Conservation (phyloP, 2,329 filamentous ascomycete species). For the Ceratocystis albifundus region DNA sequence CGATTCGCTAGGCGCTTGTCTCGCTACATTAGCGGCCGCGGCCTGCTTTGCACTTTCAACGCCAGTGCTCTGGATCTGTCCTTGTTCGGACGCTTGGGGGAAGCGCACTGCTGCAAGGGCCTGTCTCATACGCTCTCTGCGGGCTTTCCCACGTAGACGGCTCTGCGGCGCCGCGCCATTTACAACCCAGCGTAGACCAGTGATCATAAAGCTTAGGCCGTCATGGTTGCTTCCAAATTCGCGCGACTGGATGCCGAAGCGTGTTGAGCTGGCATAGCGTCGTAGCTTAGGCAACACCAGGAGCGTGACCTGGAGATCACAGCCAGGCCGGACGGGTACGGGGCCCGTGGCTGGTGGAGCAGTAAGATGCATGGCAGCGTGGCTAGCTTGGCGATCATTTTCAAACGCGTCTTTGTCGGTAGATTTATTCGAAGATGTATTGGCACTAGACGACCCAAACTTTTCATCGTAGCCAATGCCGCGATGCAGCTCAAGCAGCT, state of each 20-base stretch:
- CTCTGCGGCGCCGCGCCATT: constrained; percentile 53
- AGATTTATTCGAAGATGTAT: constrained; percentile 25
- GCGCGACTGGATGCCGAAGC: constrained; percentile 72
- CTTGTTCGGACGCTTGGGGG: not conserved
- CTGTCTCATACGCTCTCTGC: constrained; percentile 46
- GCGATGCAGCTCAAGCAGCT: constrained; percentile 48
- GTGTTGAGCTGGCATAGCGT: constrained; percentile 61
- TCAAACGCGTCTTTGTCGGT: constrained; percentile 29
- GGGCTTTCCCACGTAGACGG: constrained; percentile 43
- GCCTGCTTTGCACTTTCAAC: not conserved
- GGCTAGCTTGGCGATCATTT: constrained; percentile 29
- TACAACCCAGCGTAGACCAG: constrained; percentile 72
- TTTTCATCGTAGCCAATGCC: constrained; percentile 26
- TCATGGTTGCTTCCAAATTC: constrained; percentile 69
- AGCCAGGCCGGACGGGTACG: constrained; percentile 50
- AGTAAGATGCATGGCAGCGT: constrained; percentile 36
- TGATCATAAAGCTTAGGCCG: constrained; percentile 79
- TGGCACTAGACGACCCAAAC: not conserved
- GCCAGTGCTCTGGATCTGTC: no score
- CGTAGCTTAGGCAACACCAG: constrained; percentile 70
- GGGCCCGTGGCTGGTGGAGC: constrained; percentile 50
- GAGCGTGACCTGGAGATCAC: constrained; percentile 78
- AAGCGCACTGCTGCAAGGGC: constrained; percentile 40
- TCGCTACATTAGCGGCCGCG: not conserved
- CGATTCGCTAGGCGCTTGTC: constrained; percentile 21